Evolutionary conservation across 1,139 yeast species (phyloP), one percentile per base, ranked within the genome.

Genomic region (Pichia sp.): DNA sequence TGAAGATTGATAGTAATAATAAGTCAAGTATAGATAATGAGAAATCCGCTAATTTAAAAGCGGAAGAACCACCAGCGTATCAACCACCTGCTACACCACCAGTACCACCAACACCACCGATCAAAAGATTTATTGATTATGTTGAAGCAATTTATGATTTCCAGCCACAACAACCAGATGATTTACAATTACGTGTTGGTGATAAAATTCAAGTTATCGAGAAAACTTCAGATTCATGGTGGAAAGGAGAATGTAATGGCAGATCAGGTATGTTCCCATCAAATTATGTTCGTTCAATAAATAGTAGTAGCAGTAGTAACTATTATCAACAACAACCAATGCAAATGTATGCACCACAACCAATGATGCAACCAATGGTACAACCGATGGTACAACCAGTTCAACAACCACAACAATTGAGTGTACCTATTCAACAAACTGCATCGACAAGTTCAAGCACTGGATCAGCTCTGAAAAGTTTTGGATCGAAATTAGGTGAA

Each of bases 141-240:
- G 47, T 50, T 7, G 39, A 43, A 21, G 47, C 47, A 15, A 26
- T 41, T 9, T 43, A 41, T 31, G 42, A 39, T 31, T 43, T 34
- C 22, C 12, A 14, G 17, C 46, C 46, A 12, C 46, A 43, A 31
- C 43, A 43, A 31, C 4, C 36, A 20, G 46, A 83, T 61, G 86
- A 78, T 52, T 37, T 43, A 18, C 24, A 14, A 17, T 18, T 41
- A 2, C 88, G 79, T 60, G 62, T 61, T 7, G 96, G 93, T 38
- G 91, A 82, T 48, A 76, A 72, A 54, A 61, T 91, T 41, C 74
- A 74, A 31, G 74, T 91, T 7, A 48, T 75, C 5, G 95, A 88
- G 57, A 85, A 77, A 58, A 70, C 83, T 45, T 84, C 93, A 18
- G 72, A 73, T 31, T 93, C 88, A 59, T 89, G 98, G 97, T 88